Conservation (phyloP, 345 rosid species). For the Gossypium turneri region DNA sequence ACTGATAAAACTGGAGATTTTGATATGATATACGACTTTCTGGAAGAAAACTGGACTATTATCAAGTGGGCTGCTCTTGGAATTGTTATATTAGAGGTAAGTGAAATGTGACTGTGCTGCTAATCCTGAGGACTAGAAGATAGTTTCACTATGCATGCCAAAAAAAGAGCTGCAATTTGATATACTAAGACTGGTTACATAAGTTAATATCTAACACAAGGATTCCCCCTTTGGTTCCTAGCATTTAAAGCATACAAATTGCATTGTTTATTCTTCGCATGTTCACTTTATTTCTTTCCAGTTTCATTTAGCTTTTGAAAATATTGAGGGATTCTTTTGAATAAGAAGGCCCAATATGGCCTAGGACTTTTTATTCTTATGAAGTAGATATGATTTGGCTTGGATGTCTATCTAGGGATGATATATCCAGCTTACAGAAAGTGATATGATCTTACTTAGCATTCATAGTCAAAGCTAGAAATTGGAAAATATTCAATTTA, state of each 20-base stretch:
- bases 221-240: background rate
- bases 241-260: background rate
- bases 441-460: background rate
- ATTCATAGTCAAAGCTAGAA: background rate
- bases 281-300: background rate
- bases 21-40: slow-evolving; percentile 59
- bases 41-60: slow-evolving; percentile 76
- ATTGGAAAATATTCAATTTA: background rate
- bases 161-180: background rate
- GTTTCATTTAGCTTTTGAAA: slow-evolving; percentile 1
- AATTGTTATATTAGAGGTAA: slow-evolving; percentile 77
- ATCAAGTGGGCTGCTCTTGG: slow-evolving; percentile 95
- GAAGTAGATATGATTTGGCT: background rate
- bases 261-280: background rate
- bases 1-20: slow-evolving; percentile 83
- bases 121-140: background rate
- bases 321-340: slow-evolving; percentile 5
- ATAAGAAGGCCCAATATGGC: background rate
- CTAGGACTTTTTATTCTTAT: background rate
- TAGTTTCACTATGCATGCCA: background rate
- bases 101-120: slow-evolving; percentile 14
- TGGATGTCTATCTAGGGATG: background rate
- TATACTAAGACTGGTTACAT: background rate
- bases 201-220: background rate
- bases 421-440: background rate